Evolutionary conservation across 1,139 yeast genomes (phyloP), one percentile per base, ranked within the genome.

Genomic region (Pichia sp.): DNA sequence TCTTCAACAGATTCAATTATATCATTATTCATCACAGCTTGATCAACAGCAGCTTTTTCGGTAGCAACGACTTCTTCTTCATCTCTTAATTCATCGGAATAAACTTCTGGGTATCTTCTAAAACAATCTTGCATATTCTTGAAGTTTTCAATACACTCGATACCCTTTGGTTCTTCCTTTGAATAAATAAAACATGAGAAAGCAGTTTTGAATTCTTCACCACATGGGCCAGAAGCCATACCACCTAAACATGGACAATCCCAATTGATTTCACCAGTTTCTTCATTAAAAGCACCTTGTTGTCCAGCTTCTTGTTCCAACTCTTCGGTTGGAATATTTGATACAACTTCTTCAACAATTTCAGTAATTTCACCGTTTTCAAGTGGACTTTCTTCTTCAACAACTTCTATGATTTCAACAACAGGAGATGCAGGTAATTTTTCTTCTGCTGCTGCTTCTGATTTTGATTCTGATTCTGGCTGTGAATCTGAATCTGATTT

Each of bases 221-320:
- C 99, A 72, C 99, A 91, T 55, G 99, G 97, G 0, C 99, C 99
- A 59, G 90, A 78, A 44, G 99, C 98, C 98, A 93, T 93, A 49
- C 99, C 99, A 43, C 99, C 99, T 55, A 95, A 76, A 72, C 99
- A 95, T n/a, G 99, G 97, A 70, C 99, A 95, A 67, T 95, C 99
- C 99, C 99, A 95, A 81, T 95, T 93, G 71, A 95, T 95, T 70
- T 93, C 99, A 42, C 99, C 99, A 8, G 99, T 93, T 64, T 88
- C 96, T 47, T 98, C 98, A 72, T 93, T 83, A 72, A 83, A 93
- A 3, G 99, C 97, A 57, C 60, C 69, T 19, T 67, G 70, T 43
- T 56, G 62, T 28, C 52, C 61, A 5, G 56, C 62, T 36, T 61
- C 56, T 38, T 50, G 57, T 43, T 52, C 57, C 14, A 49, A 54